Percentiles rank a stretch among this genome's conserved stretches.
These are phyloP conservation scores for Nakaseomyces uthaithaninus DNA, from an alignment of 1,139 yeast genomes.

Conservation along the genomic window DNA sequence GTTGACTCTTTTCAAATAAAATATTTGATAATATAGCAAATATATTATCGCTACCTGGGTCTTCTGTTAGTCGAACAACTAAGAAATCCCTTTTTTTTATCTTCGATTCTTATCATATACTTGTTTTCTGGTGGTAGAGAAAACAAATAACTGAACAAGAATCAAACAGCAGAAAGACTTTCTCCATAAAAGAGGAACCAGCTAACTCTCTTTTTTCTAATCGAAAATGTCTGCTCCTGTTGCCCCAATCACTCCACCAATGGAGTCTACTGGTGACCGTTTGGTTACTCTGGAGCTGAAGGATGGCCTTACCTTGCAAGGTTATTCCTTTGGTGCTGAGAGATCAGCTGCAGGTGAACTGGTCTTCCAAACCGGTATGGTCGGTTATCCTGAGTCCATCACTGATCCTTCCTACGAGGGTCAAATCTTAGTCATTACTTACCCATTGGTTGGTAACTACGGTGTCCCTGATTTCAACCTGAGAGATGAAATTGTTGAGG, in stretches of 20 bases:
- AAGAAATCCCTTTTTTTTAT: neutral
- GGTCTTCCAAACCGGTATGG: conserved; percentile 99
- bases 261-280: conserved; percentile 72
- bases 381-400: conserved; percentile 96
- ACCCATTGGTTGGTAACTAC: conserved; percentile 95
- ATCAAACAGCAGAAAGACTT: neutral
- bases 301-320: conserved; percentile 84
- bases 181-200: too few species aligned
- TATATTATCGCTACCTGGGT: too few species aligned
- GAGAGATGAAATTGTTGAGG: conserved; percentile 65
- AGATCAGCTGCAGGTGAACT: conserved; percentile 87
- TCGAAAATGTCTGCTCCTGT: conserved; percentile 36
- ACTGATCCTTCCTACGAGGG: conserved; percentile 99
- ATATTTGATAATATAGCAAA: too few species aligned
- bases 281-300: conserved; percentile 86
- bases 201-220: too few species aligned
- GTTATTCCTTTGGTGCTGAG: conserved; percentile 96
- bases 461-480: conserved; percentile 92
- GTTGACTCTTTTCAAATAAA: too few species aligned
- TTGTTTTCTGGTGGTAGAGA: conserved; percentile 7
- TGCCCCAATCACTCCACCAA: conserved; percentile 81
- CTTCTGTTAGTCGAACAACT: too few species aligned
- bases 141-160: neutral
- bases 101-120: neutral
- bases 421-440: conserved; percentile 93